These are phyloP conservation scores for Sporothrix humicola DNA, from an alignment of 2,329 filamentous ascomycete genomes.

Conservation along the genomic window DNA sequence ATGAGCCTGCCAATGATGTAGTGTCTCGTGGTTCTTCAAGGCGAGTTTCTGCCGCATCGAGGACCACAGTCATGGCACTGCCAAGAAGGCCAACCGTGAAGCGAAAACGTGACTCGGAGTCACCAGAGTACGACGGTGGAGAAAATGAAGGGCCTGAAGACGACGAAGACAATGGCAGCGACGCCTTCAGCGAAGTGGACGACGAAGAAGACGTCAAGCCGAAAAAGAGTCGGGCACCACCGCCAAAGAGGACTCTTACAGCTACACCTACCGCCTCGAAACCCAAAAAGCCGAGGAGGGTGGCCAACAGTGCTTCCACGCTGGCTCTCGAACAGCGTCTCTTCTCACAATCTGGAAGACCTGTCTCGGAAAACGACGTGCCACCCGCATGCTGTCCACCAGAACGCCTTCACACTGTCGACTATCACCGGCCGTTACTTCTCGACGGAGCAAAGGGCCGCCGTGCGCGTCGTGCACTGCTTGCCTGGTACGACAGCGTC, in stretches of 20 bases:
- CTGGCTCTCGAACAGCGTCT: background rate
- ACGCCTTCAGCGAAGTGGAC: background rate
- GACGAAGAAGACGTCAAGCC: background rate
- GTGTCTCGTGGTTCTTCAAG: too few species aligned
- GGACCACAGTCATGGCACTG: background rate
- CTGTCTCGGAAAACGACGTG: background rate
- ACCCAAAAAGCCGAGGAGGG: background rate
- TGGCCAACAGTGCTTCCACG: background rate
- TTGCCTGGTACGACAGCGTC: conserved; percentile 59
- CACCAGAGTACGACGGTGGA: conserved; percentile 15
- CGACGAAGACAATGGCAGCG: background rate
- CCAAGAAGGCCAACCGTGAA: conserved; percentile 15
- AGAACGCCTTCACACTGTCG: conserved; percentile 45
- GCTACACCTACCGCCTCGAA: background rate
- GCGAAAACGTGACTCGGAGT: conserved; percentile 17
- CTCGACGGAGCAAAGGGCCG: conserved; percentile 48
- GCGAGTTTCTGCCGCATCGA: background rate
- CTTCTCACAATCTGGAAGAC: background rate
- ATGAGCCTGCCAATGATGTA: background rate
- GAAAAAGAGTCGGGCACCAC: background rate
- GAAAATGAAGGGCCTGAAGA: background rate
- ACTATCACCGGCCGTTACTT: conserved; percentile 59
- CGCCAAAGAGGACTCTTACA: background rate
- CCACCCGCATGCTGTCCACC: conserved; percentile 39
- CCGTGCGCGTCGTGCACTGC: conserved; percentile 47